Percentiles rank a stretch among this genome's conserved stretches.
Conservation (phyloP, 306 rosid genomes). For the Fragaria ananassa region DNA sequence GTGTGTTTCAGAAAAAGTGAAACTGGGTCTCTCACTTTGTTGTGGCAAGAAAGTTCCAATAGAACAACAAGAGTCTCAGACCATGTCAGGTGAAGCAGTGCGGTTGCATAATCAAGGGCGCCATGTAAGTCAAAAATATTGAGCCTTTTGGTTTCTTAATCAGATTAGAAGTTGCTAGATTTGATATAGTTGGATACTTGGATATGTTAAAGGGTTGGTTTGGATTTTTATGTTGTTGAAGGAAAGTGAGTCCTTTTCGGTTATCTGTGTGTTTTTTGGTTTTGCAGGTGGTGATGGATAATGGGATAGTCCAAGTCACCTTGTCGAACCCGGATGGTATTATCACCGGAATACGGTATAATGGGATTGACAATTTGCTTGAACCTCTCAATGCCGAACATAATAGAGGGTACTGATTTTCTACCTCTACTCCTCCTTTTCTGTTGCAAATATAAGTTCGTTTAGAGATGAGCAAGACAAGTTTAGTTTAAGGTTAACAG, state of each 20-base stretch:
- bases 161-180: constrained; percentile 3
- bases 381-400: constrained; percentile 76
- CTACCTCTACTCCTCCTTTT: not conserved
- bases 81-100: constrained; percentile 55
- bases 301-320: constrained; percentile 84
- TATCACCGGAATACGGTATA: constrained; percentile 71
- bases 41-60: constrained; percentile 17
- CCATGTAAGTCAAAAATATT: constrained; percentile 50
- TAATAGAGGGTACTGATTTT: constrained; percentile 68
- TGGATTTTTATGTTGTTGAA: not conserved
- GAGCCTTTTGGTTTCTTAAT: not conserved
- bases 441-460: not conserved
- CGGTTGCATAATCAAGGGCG: constrained; percentile 49
- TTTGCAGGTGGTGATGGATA: constrained; percentile 86
- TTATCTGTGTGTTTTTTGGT: not conserved
- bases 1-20: constrained; percentile 4
- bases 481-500: not conserved
- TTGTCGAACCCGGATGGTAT: constrained; percentile 84
- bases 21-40: constrained; percentile 5
- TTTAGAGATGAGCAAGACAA: not conserved
- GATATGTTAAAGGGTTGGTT: not conserved
- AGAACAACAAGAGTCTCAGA: constrained; percentile 25
- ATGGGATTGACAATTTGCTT: constrained; percentile 78
- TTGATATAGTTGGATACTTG: constrained; percentile 2
- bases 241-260: not conserved